Percentiles rank a stretch among this genome's conserved stretches.
Conservation (phyloP, 1,284 basidiomycete species). For the Sporisorium reilianum region DNA sequence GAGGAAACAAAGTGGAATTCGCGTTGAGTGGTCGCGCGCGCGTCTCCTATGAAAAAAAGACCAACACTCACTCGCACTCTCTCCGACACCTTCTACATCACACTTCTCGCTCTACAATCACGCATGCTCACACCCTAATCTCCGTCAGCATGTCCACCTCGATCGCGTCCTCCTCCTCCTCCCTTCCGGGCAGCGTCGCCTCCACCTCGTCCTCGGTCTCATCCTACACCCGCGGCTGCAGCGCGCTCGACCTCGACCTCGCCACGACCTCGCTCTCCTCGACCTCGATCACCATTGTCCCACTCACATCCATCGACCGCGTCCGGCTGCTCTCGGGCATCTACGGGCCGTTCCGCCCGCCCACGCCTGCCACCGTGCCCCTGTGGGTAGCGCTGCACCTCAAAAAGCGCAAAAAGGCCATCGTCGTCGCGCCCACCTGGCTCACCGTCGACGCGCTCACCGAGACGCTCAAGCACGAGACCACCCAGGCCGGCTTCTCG, state of each 20-base stretch:
- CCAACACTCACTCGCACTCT: constrained; percentile 35
- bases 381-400: constrained; percentile 95
- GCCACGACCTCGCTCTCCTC: constrained; percentile 49
- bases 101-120: not conserved
- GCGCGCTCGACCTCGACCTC: constrained; percentile 38
- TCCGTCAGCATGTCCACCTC: constrained; percentile 7
- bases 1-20: constrained; percentile 7
- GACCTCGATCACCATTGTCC: constrained; percentile 59
- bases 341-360: constrained; percentile 92
- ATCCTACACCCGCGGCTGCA: constrained; percentile 21
- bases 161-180: constrained; percentile 15
- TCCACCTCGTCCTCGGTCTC: constrained; percentile 25
- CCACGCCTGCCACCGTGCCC: constrained; percentile 83
- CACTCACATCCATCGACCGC: constrained; percentile 60
- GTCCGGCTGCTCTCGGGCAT: constrained; percentile 64
- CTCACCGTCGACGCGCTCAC: constrained; percentile 84
- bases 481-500: constrained; percentile 61
- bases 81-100: not conserved
- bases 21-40: constrained; percentile 37
- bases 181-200: constrained; percentile 16
- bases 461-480: constrained; percentile 69
- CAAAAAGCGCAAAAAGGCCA: constrained; percentile 92
- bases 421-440: constrained; percentile 90
- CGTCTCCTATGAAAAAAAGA: constrained; percentile 18
- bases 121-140: too few relatives aligned